Conservation (phyloP, 345 rosid species). For the Arabidopsis arenosa region DNA sequence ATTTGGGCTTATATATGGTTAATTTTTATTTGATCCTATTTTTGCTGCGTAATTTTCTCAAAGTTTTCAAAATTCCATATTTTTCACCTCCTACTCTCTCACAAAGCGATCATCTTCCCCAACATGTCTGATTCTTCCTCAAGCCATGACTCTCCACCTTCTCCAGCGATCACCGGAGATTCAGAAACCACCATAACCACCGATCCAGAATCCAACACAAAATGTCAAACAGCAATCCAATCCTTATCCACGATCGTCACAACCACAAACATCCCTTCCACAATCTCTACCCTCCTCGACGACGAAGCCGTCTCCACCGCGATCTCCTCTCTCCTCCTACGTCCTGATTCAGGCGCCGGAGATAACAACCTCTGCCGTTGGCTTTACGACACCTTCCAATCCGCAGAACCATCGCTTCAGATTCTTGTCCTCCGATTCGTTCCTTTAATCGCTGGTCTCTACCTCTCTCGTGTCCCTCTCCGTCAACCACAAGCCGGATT, state of each 20-base stretch:
- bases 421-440: conserved; percentile 77
- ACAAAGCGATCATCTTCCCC: conserved; percentile 6
- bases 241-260: conserved; percentile 60
- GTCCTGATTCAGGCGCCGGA: conserved; percentile 75
- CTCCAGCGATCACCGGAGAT: conserved; percentile 4
- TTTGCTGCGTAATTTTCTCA: conserved; percentile 27
- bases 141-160: conserved; percentile 32
- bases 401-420: conserved; percentile 61
- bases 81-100: conserved; percentile 22
- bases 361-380: conserved; percentile 85
- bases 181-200: conserved; percentile 19
- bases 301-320: conserved; percentile 60
- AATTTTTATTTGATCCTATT: conserved; percentile 30
- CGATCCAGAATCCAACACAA: conserved; percentile 36
- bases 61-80: not conserved
- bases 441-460: conserved; percentile 69
- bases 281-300: conserved; percentile 63
- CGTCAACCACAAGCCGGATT: conserved; percentile 80
- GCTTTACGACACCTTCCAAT: conserved; percentile 91
- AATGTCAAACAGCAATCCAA: conserved; percentile 49
- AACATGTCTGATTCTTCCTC: conserved; percentile 42
- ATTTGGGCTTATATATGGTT: not conserved
- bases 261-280: conserved; percentile 46
- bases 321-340: conserved; percentile 70
- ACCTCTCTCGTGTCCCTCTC: conserved; percentile 72